Evolutionary conservation across 192 early-diverging fungal genomes (phyloP).

Genomic region (Coemansia sp.): DNA sequence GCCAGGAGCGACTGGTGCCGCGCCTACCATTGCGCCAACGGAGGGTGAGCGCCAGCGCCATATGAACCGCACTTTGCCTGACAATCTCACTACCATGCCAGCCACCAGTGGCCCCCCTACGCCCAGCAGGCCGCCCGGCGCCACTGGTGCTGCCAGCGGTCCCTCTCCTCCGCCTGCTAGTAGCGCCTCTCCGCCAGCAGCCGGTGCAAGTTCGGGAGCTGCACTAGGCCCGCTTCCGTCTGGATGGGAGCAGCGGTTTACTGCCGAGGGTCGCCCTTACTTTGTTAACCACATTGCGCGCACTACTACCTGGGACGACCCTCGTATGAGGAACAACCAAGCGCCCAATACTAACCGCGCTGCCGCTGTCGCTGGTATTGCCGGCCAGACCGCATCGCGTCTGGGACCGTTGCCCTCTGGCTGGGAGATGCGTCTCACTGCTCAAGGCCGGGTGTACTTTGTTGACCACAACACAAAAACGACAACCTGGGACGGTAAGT

Average conservation of each 20-base stretch:
- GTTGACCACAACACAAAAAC: slow-evolving; percentile 98
- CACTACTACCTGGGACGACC: slow-evolving; percentile 92
- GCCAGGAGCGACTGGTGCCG: slow-evolving; percentile 23
- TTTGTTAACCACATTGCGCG: slow-evolving; percentile 91
- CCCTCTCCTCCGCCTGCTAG: slow-evolving; percentile 1
- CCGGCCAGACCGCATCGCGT: slow-evolving; percentile 49
- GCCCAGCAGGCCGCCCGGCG: slow-evolving; percentile 1
- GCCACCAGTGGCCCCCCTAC: slow-evolving; percentile 1
- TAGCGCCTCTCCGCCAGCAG: slow-evolving; percentile 11
- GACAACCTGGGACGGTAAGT: slow-evolving; percentile 93
- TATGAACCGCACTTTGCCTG: slow-evolving; percentile 81
- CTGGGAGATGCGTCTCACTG: slow-evolving; percentile 98
- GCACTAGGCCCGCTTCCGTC: slow-evolving; percentile 76
- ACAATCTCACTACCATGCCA: slow-evolving; percentile 32
- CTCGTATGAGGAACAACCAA: slow-evolving; percentile 56
- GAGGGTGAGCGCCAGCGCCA: slow-evolving; percentile 78
- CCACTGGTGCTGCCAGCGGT: slow-evolving; percentile 12
- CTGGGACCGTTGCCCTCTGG: slow-evolving; percentile 93
- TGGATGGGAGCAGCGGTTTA: slow-evolving; percentile 80
- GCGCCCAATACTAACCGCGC: slow-evolving; percentile 42
- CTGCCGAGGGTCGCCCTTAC: slow-evolving; percentile 80
- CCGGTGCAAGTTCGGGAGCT: slow-evolving; percentile 27
- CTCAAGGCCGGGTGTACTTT: slow-evolving; percentile 94
- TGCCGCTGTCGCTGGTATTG: slow-evolving; percentile 41
- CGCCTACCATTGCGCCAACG: slow-evolving; percentile 49